A percentile compares a stretch with the other conserved stretches of the same genome.
Evolutionary conservation across 83 land plant species (phyloP).

Genomic region (Diphasiastrum complanatum): DNA sequence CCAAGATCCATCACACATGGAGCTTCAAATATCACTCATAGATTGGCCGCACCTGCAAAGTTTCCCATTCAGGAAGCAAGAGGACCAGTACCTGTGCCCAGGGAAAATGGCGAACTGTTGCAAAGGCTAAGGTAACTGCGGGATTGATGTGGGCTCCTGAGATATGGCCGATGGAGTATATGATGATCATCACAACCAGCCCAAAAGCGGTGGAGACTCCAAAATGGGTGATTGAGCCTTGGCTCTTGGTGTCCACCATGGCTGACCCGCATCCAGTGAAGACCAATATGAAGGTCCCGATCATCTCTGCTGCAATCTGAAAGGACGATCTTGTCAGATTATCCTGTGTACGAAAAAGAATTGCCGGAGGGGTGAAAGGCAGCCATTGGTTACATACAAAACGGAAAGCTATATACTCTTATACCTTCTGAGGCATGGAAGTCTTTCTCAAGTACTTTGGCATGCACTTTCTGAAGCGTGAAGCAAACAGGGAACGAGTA

Average conservation of each 20-base stretch:
- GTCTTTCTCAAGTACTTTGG: no score
- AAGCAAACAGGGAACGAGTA: no score
- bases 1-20: background rate
- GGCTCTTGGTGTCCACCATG: slow-evolving; percentile 26
- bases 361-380: no score
- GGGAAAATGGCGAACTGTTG: slow-evolving; percentile 34
- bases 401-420: no score
- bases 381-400: no score
- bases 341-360: no score
- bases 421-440: no score
- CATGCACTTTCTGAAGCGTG: no score
- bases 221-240: slow-evolving; percentile 20
- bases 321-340: no score
- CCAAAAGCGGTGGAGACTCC: slow-evolving; percentile 29
- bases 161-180: slow-evolving; percentile 35
- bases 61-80: background rate
- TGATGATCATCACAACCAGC: slow-evolving; percentile 33
- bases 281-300: slow-evolving; percentile 35
- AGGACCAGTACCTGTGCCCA: slow-evolving; percentile 28
- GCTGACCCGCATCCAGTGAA: slow-evolving; percentile 35
- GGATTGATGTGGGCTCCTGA: slow-evolving; percentile 45
- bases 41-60: background rate
- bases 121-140: slow-evolving; percentile 40
- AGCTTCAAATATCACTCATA: background rate
- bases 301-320: slow-evolving; percentile 36